These are phyloP conservation scores for Fusarium denticulatum DNA, from an alignment of 2,329 filamentous ascomycete genomes.

Conservation along the genomic window DNA sequence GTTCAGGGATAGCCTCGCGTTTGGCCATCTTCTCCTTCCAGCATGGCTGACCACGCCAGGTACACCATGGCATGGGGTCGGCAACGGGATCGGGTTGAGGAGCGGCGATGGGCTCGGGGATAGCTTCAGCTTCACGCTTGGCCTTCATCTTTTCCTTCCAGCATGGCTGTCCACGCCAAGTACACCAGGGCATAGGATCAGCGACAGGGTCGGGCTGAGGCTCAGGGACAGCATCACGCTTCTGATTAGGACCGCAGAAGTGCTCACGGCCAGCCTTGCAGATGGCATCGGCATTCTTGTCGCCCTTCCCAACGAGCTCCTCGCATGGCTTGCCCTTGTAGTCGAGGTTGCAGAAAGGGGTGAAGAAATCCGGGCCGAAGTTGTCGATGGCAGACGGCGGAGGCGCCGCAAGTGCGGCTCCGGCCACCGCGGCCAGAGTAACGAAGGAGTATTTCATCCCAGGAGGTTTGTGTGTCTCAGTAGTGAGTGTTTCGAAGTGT, in stretches of 20 bases:
- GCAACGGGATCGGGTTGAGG: constrained; percentile 19
- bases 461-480: constrained; percentile 1
- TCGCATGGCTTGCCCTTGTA: constrained; percentile 3
- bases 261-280: not conserved
- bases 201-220: constrained; percentile 31
- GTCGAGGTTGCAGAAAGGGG: not conserved
- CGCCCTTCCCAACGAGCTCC: not conserved
- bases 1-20: not conserved
- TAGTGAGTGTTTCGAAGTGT: constrained; percentile 13
- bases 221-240: constrained; percentile 2
- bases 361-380: constrained; percentile 4
- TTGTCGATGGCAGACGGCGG: not conserved
- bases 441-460: constrained; percentile 46
- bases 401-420: constrained; percentile 14
- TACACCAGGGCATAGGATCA: constrained; percentile 44
- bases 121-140: constrained; percentile 5
- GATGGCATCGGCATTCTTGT: not conserved
- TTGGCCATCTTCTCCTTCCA: constrained; percentile 10
- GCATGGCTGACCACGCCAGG: constrained; percentile 3
- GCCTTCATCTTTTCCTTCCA: constrained; percentile 48
- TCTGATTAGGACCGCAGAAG: not conserved
- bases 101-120: not conserved
- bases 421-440: constrained; percentile 37
- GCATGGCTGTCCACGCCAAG: constrained; percentile 52
- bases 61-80: constrained; percentile 11